These are phyloP conservation scores for Trypanosomatidae sp. DNA, from an alignment of 208 protist species.

Conservation along the genomic window DNA sequence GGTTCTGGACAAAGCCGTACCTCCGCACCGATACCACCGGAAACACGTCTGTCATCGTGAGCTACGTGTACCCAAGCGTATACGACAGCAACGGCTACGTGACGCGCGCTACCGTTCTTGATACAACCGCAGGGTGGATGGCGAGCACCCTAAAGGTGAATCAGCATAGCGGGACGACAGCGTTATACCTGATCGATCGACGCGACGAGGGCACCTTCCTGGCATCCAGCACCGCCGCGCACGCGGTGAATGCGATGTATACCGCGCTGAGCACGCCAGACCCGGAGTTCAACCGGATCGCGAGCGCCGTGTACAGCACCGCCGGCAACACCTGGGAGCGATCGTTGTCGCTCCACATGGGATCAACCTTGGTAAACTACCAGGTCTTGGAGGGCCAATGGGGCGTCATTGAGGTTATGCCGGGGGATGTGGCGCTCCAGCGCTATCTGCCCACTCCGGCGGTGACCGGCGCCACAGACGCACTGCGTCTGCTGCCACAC, in stretches of 20 bases:
- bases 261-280: constrained; percentile 35
- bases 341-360: constrained; percentile 36
- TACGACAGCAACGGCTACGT: constrained; percentile 24
- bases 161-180: constrained; percentile 35
- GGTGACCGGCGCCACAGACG: constrained; percentile 47
- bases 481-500: constrained; percentile 44
- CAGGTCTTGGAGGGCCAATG: constrained; percentile 41
- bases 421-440: constrained; percentile 37
- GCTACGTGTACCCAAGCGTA: constrained; percentile 41
- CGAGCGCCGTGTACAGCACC: constrained; percentile 26
- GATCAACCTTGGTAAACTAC: constrained; percentile 44
- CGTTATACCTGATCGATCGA: constrained; percentile 45
- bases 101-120: constrained; percentile 33
- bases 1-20: constrained; percentile 52
- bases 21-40: constrained; percentile 24
- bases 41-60: constrained; percentile 19
- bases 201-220: constrained; percentile 39
- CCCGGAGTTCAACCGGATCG: constrained; percentile 36
- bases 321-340: constrained; percentile 26
- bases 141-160: constrained; percentile 22
- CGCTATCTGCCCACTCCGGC: constrained; percentile 51
- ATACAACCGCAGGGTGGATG: constrained; percentile 34
- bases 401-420: constrained; percentile 60
- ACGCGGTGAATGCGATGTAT: constrained; percentile 26
- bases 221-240: constrained; percentile 23